Percentiles rank a stretch among this genome's conserved stretches.
Evolutionary conservation across 1,284 basidiomycete genomes (phyloP).

Genomic region (Apiotrichum sp.): DNA sequence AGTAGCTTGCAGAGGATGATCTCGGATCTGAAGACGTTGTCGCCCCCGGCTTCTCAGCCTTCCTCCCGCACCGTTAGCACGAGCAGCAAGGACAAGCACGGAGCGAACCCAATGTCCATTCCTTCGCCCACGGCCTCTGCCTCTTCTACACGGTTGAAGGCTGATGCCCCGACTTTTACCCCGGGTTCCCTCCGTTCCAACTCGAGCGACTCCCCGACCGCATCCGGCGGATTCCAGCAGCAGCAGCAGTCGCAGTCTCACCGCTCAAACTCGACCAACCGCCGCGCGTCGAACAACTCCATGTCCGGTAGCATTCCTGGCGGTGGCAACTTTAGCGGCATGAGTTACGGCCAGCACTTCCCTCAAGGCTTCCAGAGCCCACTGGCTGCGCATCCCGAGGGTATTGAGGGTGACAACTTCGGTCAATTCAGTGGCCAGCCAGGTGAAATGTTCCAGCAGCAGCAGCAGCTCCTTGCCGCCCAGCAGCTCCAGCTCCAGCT

Average conservation of each 20-base stretch:
- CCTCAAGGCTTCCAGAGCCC: constrained; percentile 11
- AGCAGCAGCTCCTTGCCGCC: constrained; percentile 39
- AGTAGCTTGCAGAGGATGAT: constrained; percentile 44
- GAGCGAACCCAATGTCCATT: constrained; percentile 8
- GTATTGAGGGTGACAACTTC: constrained; percentile 23
- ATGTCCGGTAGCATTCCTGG: background rate
- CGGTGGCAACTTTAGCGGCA: constrained; percentile 2
- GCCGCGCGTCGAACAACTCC: constrained; percentile 11
- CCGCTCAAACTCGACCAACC: constrained; percentile 15
- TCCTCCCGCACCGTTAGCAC: constrained; percentile 22
- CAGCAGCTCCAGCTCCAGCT: constrained; percentile 42
- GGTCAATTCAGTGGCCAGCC: constrained; percentile 21
- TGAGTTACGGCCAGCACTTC: constrained; percentile 7
- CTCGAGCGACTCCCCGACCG: constrained; percentile 11
- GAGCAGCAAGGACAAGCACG: constrained; percentile 2
- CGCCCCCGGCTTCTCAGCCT: constrained; percentile 16
- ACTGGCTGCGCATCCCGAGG: constrained; percentile 17
- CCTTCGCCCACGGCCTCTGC: constrained; percentile 9
- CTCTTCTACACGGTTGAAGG: constrained; percentile 37
- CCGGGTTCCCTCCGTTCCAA: constrained; percentile 22
- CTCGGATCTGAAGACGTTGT: constrained; percentile 40
- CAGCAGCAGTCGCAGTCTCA: constrained; percentile 7
- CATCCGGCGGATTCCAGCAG: constrained; percentile 1
- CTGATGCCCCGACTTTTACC: constrained; percentile 45
- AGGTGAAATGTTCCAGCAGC: constrained; percentile 30